Conservation (phyloP, 176 grass and related monocot genomes). For the Hsuehochloa calcarea region DNA sequence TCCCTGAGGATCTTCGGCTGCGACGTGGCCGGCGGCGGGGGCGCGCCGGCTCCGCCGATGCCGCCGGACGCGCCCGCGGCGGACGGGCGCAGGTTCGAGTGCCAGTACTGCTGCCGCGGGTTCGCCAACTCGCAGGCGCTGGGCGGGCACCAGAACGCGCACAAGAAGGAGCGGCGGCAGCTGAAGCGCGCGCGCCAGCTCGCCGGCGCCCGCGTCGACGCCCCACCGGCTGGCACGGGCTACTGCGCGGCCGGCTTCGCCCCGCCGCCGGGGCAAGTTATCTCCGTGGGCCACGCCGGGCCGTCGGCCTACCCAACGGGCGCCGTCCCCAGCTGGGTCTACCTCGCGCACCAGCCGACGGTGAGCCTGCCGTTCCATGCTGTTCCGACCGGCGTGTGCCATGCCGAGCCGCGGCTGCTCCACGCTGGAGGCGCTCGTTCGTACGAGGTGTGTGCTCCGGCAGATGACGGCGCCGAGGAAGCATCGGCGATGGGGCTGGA, state of each 20-base stretch:
- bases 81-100: conserved; percentile 83
- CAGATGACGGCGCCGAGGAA: conserved; percentile 28
- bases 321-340: conserved; percentile 43
- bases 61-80: not conserved
- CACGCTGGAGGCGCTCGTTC: not conserved
- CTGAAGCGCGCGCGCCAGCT: conserved; percentile 67
- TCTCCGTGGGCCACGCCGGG: conserved; percentile 21
- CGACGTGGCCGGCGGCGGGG: not conserved
- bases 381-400: conserved; percentile 7
- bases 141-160: conserved; percentile 99
- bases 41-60: not conserved
- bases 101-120: conserved; percentile 99
- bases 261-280: conserved; percentile 24
- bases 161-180: conserved; percentile 98
- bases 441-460: not conserved
- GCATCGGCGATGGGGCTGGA: conserved; percentile 49
- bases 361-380: conserved; percentile 35
- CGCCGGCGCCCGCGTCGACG: not conserved
- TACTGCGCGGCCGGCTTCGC: conserved; percentile 27
- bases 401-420: not conserved
- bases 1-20: conserved; percentile 27
- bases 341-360: conserved; percentile 50
- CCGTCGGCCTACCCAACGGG: conserved; percentile 16
- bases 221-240: not conserved
- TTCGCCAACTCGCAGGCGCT: conserved; percentile 98